Percentiles rank a stretch among this genome's conserved stretches.
Evolutionary conservation across 2,329 filamentous ascomycete genomes (phyloP).

Genomic region (Fusarium pseudoanthophilum): DNA sequence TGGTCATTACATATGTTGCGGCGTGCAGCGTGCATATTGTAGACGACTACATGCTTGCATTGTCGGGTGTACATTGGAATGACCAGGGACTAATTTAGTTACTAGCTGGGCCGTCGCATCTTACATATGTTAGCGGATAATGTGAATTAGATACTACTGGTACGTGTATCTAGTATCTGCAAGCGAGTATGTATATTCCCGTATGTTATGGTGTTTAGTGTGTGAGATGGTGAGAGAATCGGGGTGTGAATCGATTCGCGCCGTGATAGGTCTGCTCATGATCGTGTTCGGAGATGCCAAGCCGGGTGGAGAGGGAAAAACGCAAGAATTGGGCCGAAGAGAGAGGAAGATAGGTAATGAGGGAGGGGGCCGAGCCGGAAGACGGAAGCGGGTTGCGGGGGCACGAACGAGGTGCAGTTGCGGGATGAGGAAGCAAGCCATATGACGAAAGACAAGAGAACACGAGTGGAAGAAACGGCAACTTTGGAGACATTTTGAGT

Average conservation of each 20-base stretch:
- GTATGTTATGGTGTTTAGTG: slow-evolving; percentile 23
- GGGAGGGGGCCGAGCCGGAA: slow-evolving; percentile 31
- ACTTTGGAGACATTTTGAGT: slow-evolving; percentile 3
- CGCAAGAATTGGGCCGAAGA: slow-evolving; percentile 27
- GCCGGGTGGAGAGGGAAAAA: slow-evolving; percentile 22
- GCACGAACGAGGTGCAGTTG: slow-evolving; percentile 3
- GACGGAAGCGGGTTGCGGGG: slow-evolving; percentile 29
- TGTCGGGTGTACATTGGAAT: neutral
- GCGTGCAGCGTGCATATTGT: neutral
- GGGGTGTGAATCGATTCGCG: neutral
- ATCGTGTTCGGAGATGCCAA: slow-evolving; percentile 30
- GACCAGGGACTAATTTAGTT: neutral
- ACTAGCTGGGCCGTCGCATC: slow-evolving; percentile 30
- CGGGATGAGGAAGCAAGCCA: slow-evolving; percentile 7
- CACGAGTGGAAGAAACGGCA: slow-evolving; percentile 20
- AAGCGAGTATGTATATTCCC: slow-evolving; percentile 6
- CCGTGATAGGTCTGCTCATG: slow-evolving; percentile 13
- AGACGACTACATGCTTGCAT: neutral
- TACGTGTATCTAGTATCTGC: neutral
- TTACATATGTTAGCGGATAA: neutral
- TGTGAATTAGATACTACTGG: neutral
- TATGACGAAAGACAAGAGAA: slow-evolving; percentile 40
- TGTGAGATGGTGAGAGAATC: slow-evolving; percentile 18
- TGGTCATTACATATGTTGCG: neutral
- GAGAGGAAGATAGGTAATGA: slow-evolving; percentile 10